Conservation (phyloP, 257 asterid genomes). For the Echites panduratus region DNA sequence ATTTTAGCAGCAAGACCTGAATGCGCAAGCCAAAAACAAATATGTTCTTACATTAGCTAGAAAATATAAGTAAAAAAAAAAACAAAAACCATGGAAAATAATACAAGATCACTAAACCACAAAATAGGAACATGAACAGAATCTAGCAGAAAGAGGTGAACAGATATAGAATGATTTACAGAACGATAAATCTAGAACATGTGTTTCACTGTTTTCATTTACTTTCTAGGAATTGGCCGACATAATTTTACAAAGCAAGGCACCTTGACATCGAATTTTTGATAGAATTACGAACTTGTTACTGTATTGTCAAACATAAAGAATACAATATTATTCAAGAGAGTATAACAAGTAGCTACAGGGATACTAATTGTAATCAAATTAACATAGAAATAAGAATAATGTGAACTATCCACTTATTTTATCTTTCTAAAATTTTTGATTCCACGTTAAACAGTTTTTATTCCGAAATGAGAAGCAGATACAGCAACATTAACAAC, state of each 20-base stretch:
- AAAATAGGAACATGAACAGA: not conserved
- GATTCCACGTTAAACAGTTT: not conserved
- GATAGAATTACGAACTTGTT: not conserved
- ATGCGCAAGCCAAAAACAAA: constrained; percentile 8
- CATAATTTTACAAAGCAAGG: not conserved
- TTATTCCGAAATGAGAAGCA: not conserved
- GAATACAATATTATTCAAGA: not conserved
- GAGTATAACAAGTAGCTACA: not conserved
- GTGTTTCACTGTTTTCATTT: not conserved
- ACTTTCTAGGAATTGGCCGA: not conserved
- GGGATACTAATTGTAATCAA: not conserved
- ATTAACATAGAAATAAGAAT: not conserved
- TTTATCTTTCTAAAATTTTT: not conserved
- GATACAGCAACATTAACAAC: not conserved
- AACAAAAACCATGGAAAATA: constrained; percentile 4
- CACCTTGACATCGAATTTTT: not conserved
- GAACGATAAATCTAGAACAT: not conserved
- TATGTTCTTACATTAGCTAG: not conserved
- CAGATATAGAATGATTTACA: not conserved
- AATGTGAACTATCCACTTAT: not conserved
- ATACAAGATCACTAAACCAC: not conserved
- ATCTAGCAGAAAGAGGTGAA: not conserved
- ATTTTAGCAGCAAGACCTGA: constrained; percentile 92
- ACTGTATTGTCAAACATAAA: not conserved
- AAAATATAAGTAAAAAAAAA: not conserved